A percentile compares a stretch with the other conserved stretches of the same genome.
Conservation (phyloP, 192 early-diverging fungal species). For the Entomortierella chlamydospora region DNA sequence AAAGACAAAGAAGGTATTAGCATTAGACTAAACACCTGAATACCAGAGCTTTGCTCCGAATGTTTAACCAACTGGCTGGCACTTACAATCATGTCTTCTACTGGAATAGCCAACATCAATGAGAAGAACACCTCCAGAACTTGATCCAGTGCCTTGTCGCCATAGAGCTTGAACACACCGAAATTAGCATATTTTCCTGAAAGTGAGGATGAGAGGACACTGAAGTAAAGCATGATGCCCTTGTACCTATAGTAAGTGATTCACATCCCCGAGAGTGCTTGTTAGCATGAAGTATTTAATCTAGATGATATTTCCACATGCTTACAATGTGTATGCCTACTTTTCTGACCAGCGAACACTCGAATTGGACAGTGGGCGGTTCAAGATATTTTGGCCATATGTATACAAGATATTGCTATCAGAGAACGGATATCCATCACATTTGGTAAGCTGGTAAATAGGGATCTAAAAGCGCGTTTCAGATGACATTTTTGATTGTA, state of each 20-base stretch:
- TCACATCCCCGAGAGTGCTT: too few relatives aligned
- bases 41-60: neutral
- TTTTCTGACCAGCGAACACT: conserved; percentile 41
- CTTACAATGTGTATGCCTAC: too few relatives aligned
- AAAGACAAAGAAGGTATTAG: conserved; percentile 3
- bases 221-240: conserved; percentile 81
- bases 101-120: conserved; percentile 78
- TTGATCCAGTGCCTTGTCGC: conserved; percentile 79
- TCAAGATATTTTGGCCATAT: conserved; percentile 43
- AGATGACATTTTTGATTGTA: conserved; percentile 26
- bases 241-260: conserved; percentile 70
- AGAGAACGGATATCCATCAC: neutral
- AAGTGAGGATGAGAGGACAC: conserved; percentile 74
- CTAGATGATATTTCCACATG: too few relatives aligned
- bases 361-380: conserved; percentile 30
- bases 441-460: too few relatives aligned
- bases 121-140: conserved; percentile 73
- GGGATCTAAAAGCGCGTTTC: too few relatives aligned
- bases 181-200: conserved; percentile 90
- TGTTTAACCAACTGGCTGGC: neutral
- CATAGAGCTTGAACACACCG: conserved; percentile 91
- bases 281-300: too few relatives aligned
- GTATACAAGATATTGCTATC: conserved; percentile 41
- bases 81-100: conserved; percentile 79
- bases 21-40: neutral